These are phyloP conservation scores for Aphanomyces invadans DNA, from an alignment of 352 stramenopile genomes.

Conservation along the genomic window DNA sequence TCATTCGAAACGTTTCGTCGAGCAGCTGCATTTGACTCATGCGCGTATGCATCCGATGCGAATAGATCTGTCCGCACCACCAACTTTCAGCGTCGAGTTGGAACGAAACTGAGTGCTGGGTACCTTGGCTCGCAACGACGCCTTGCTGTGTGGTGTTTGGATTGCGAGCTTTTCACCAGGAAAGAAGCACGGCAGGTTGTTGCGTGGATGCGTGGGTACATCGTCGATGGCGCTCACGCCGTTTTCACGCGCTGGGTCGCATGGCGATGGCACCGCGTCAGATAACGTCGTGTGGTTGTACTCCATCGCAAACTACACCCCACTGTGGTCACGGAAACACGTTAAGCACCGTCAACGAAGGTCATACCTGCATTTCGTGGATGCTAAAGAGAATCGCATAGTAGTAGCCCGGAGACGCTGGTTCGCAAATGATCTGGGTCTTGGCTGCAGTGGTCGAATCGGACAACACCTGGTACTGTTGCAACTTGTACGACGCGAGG, in stretches of 20 bases:
- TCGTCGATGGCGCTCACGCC: too few species aligned
- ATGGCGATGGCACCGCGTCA: background rate
- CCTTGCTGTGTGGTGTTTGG: background rate
- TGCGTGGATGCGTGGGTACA: background rate
- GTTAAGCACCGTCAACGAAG: background rate
- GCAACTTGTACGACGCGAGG: conserved; percentile 13
- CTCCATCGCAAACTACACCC: conserved; percentile 12
- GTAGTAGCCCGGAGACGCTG: background rate
- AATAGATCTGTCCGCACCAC: conserved; percentile 13
- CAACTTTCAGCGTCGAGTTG: too few species aligned
- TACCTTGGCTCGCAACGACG: conserved; percentile 18
- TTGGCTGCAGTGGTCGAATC: background rate
- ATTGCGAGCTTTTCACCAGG: background rate
- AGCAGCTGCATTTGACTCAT: background rate
- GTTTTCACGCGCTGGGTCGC: too few species aligned
- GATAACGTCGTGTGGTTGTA: conserved; percentile 10
- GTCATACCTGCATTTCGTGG: conserved; percentile 7
- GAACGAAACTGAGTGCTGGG: too few species aligned
- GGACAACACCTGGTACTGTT: background rate
- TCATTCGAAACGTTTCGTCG: conserved; percentile 4
- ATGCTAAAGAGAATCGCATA: conserved; percentile 11
- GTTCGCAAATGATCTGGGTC: background rate
- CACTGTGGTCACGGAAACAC: background rate
- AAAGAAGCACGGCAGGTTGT: conserved; percentile 9
- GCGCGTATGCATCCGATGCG: background rate